Evolutionary conservation across 2,329 filamentous ascomycete genomes (phyloP).

Genomic region (Claviceps quebecensis): DNA sequence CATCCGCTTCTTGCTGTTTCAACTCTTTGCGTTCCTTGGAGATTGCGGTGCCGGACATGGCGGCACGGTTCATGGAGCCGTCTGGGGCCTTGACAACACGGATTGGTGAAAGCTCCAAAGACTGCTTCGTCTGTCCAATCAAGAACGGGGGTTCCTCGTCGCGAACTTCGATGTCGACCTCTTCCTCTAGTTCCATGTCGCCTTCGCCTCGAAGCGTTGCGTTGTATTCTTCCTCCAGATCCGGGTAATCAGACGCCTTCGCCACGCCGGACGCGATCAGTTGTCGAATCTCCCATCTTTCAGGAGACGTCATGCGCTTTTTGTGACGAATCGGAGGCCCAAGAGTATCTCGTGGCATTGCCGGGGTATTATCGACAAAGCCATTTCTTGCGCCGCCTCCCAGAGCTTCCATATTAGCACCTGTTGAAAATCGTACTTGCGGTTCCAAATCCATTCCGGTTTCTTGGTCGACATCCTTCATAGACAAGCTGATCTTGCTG

Average conservation of each 20-base stretch:
- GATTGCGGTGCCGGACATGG: slow-evolving; percentile 79
- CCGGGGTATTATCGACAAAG: slow-evolving; percentile 30
- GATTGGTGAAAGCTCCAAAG: slow-evolving; percentile 86
- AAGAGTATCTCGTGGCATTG: slow-evolving; percentile 24
- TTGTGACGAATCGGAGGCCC: slow-evolving; percentile 45
- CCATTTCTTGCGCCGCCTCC: slow-evolving; percentile 49
- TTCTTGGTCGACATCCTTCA: slow-evolving; percentile 93
- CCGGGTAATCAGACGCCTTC: slow-evolving; percentile 85
- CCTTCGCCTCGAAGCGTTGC: slow-evolving; percentile 74
- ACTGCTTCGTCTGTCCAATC: slow-evolving; percentile 91
- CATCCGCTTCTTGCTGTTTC: slow-evolving; percentile 75
- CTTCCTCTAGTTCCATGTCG: slow-evolving; percentile 84
- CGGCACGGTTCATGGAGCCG: slow-evolving; percentile 92
- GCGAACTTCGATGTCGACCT: slow-evolving; percentile 90
- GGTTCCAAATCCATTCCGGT: slow-evolving; percentile 75
- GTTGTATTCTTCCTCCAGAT: slow-evolving; percentile 87
- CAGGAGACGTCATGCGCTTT: slow-evolving; percentile 91
- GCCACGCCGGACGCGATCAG: slow-evolving; percentile 90
- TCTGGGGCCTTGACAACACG: slow-evolving; percentile 94
- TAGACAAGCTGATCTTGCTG: slow-evolving; percentile 70
- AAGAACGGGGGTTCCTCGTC: slow-evolving; percentile 96
- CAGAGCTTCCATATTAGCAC: slow-evolving; percentile 76
- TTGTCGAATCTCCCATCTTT: slow-evolving; percentile 95
- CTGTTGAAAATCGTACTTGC: slow-evolving; percentile 65
- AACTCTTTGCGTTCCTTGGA: slow-evolving; percentile 84